A percentile compares a stretch with the other conserved stretches of the same genome.
phyloP scores from a whole-genome alignment of 2,329 filamentous ascomycete species.

The Aureobasidium subglaciale region DNA sequence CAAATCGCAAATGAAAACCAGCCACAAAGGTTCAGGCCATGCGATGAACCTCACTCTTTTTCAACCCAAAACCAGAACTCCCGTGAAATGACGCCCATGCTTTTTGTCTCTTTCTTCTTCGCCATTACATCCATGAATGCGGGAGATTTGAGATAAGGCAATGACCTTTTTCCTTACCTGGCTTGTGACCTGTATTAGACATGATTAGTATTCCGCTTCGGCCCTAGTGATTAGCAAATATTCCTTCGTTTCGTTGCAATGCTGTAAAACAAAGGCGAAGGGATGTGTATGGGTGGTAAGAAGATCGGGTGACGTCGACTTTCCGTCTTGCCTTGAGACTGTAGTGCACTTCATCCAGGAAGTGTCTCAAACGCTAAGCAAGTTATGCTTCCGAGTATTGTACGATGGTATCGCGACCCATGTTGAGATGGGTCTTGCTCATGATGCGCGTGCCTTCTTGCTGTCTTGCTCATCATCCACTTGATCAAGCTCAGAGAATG shows the following conservation, averaged over 20 bases:
- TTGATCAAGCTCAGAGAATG: constrained; percentile 8
- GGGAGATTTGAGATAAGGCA: too few species aligned
- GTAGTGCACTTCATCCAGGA: not conserved
- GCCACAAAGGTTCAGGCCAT: not conserved
- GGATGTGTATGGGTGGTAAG: not conserved
- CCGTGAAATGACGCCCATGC: not conserved
- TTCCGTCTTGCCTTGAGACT: not conserved
- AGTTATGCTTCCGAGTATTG: not conserved
- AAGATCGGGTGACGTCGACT: not conserved
- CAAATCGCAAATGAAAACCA: not conserved
- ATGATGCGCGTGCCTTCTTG: constrained; percentile 17
- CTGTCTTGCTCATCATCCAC: constrained; percentile 15
- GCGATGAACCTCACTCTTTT: not conserved
- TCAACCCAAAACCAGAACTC: not conserved
- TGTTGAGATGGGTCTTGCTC: constrained; percentile 11
- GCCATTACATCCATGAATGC: not conserved
- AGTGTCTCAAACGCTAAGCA: not conserved
- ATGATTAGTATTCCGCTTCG: not conserved
- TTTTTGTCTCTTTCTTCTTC: not conserved
- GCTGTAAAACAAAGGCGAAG: constrained; percentile 1
- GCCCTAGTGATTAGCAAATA: not conserved
- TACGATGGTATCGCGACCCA: not conserved
- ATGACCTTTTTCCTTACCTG: not conserved
- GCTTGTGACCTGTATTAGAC: not conserved
- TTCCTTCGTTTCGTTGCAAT: not conserved